Base-by-base conservation (phyloP, 2,329 filamentous ascomycete species). In the Apiospora arundinis region DNA sequence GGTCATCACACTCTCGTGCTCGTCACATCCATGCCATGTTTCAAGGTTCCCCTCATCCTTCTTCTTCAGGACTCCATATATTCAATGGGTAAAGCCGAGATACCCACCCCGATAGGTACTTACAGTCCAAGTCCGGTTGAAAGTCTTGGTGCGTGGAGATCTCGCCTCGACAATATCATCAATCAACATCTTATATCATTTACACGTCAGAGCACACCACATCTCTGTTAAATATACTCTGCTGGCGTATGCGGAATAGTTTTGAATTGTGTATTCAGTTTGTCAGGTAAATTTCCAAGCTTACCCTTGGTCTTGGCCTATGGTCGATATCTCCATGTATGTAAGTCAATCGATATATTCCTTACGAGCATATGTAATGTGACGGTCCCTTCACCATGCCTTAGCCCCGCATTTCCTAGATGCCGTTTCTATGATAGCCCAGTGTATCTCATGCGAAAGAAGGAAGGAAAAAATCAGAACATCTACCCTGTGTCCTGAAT, bases 151-250 rank as follows among this genome's bases (percentile, higher is more conserved):
- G 56, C 32, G 37, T 63, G 32, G 56, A 63, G 56, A 63, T 63
- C 52, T 60, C 28, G 52, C 21, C 52, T 37, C 52, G 56, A 63
- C 11, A 40, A 23, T 40, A 63, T 63, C 52, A 63, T 37, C 28
- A 63, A 37, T 63, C 52, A 44, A 11, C 11, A 37, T 63, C 73
- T 76, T 74, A 56, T 28, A 52, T 52, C 67, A 68, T 49, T 49
- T 21, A 45, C 44, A 48, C 21, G 67, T 42, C 67, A 46, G 45
- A 68, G 12, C 67, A 68, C 67, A 68, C 45, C 67, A 74, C 72
- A 73, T 74, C 52, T 37, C 28, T n/a, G 6, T 37, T 28, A 11
- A 5, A 18, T 48, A 40, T 9, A 25, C 5, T 56, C 23, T 37
- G 2, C n/a, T 40, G 42, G 2, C 6, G 18, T 40, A n/a, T 12